Evolutionary conservation across 352 stramenopile genomes (phyloP).

Genomic region (Phytophthora pisi): DNA sequence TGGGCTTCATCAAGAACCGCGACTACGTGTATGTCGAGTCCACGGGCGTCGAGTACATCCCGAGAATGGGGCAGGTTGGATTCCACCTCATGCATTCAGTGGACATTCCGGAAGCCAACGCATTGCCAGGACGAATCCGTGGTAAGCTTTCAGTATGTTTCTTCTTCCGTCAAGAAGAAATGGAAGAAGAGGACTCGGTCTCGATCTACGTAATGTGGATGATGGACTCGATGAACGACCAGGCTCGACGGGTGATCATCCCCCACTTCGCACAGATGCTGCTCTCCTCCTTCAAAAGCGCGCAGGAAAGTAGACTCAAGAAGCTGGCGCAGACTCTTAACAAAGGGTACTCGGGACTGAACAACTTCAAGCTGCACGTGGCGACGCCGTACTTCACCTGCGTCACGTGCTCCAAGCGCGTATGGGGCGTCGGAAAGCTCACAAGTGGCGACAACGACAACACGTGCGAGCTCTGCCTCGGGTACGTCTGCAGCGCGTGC

Average conservation of each 20-base stretch:
- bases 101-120: slow-evolving; percentile 21
- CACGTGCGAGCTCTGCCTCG: slow-evolving; percentile 14
- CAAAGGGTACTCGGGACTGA: slow-evolving; percentile 23
- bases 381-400: slow-evolving; percentile 16
- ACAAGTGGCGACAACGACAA: slow-evolving; percentile 7
- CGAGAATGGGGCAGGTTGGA: slow-evolving; percentile 39
- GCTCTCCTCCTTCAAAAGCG: slow-evolving; percentile 23
- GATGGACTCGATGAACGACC: slow-evolving; percentile 31
- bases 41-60: slow-evolving; percentile 36
- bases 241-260: slow-evolving; percentile 16
- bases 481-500: slow-evolving; percentile 15
- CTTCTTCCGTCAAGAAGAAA: slow-evolving; percentile 41
- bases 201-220: slow-evolving; percentile 47
- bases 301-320: slow-evolving; percentile 30
- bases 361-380: slow-evolving; percentile 9
- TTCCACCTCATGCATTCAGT: slow-evolving; percentile 55
- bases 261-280: slow-evolving; percentile 27
- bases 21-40: slow-evolving; percentile 63
- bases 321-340: slow-evolving; percentile 23
- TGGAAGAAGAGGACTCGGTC: slow-evolving; percentile 17
- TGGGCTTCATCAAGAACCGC: slow-evolving; percentile 38
- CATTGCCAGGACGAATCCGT: slow-evolving; percentile 33
- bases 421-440: slow-evolving; percentile 13
- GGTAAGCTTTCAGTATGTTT: slow-evolving; percentile 38
- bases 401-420: slow-evolving; percentile 20